Evolutionary conservation across 2,329 filamentous ascomycete genomes (phyloP), one percentile per base, ranked within the genome.

Genomic region (Verticillium nonalfalfae): DNA sequence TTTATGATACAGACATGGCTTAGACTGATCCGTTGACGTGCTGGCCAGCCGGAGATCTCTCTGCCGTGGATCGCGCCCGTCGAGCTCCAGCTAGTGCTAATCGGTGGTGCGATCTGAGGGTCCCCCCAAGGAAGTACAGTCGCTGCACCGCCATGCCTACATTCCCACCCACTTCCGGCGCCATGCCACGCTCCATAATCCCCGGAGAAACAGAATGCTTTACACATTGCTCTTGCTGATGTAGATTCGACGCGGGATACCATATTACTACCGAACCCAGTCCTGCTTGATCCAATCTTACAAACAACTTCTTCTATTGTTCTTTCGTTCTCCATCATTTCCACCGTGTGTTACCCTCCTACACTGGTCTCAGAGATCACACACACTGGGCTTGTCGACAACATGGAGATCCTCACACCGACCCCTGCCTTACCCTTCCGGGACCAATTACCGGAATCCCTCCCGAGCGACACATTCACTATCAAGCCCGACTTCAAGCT

Each of bases 401-500:
- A 35, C 39, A 58, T 58, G 57, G 57, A 58, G 39, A 58, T 40
- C 15, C 57, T 58, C 38, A 34, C 57, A 58, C 21, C 36, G 14
- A 40, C n/a, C 15, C 57, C 57, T 14, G 38, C 59, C 15, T 36
- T 39, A 21, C 18, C 61, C 21, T 26, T 60, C 11, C 36, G 59
- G 59, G 62, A 64, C 57, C 33, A 58, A 40, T 34, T 59, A 58
- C 39, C 45, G 18, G 45, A 52, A 26, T 21, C 61, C 58, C 64
- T 66, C 59, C 59, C 64, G 55, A 68, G 62, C 63, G 58, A 62
- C 63, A 59, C 60, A 60, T 57, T 60, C 38, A 61, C 52, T 54
- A 65, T 63, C 14, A 57, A 62, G 21, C 26, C 58, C 11, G 60
- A 62, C 35, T 60, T 65, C 59, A 61, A 61, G 35, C 69, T 76